These are phyloP conservation scores for Cyclotella kingstonii DNA, from an alignment of 108 stramenopile genomes.

Conservation along the genomic window DNA sequence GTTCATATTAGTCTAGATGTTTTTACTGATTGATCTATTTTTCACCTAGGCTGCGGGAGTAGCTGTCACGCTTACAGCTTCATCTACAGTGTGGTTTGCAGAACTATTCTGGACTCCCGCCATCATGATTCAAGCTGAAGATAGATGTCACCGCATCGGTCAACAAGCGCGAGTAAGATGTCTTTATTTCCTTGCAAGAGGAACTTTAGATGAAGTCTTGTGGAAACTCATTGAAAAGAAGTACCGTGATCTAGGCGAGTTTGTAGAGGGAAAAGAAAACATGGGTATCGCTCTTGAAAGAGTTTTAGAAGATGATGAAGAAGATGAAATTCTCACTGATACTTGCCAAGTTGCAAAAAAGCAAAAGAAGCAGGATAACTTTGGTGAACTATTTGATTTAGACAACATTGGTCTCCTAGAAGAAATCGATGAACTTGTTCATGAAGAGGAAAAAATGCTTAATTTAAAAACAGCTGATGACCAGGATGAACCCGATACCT, in stretches of 20 bases:
- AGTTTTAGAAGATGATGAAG: slow-evolving; percentile 31
- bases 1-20: background rate
- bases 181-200: slow-evolving; percentile 84
- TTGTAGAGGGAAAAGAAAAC: slow-evolving; percentile 88
- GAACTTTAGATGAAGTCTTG: slow-evolving; percentile 85
- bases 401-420: slow-evolving; percentile 47
- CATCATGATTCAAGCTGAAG: slow-evolving; percentile 97
- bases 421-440: slow-evolving; percentile 69
- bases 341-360: slow-evolving; percentile 30
- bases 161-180: slow-evolving; percentile 87
- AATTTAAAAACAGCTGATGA: slow-evolving; percentile 44
- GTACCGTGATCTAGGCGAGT: slow-evolving; percentile 82
- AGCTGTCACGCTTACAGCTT: slow-evolving; percentile 96
- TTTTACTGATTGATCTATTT: background rate
- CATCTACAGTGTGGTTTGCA: slow-evolving; percentile 95
- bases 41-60: slow-evolving; percentile 83
- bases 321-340: slow-evolving; percentile 49
- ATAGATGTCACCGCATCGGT: slow-evolving; percentile 94
- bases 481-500: slow-evolving; percentile 43
- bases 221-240: slow-evolving; percentile 88
- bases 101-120: slow-evolving; percentile 98
- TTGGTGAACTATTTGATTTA: slow-evolving; percentile 38
- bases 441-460: slow-evolving; percentile 72
- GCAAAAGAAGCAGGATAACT: slow-evolving; percentile 34
- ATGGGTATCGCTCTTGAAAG: slow-evolving; percentile 71